Percentiles rank a stretch among this genome's conserved stretches.
phyloP scores from a whole-genome alignment of 352 stramenopile species.

The Phytophthora cactorum region DNA sequence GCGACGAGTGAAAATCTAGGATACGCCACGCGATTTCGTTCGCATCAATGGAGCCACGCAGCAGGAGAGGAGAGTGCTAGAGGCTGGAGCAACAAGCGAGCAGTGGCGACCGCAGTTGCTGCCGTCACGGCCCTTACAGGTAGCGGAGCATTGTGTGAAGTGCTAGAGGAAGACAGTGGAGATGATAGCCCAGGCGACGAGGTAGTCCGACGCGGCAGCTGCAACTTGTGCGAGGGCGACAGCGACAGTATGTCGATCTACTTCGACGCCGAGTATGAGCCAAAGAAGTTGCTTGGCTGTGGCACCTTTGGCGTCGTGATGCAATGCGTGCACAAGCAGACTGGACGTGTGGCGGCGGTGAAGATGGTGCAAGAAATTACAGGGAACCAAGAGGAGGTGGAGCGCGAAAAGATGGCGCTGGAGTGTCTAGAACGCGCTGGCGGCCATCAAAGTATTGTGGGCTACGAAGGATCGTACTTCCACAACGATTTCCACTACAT shows the following conservation, averaged over 20 bases:
- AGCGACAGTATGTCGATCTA: slow-evolving; percentile 36
- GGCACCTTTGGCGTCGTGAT: slow-evolving; percentile 87
- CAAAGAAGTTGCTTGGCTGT: slow-evolving; percentile 63
- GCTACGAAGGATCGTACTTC: slow-evolving; percentile 65
- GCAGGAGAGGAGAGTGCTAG: neutral
- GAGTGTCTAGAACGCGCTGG: slow-evolving; percentile 55
- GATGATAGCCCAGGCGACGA: neutral
- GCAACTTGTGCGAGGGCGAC: slow-evolving; percentile 20
- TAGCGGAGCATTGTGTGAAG: slow-evolving; percentile 20
- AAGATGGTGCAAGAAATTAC: slow-evolving; percentile 79
- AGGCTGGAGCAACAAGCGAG: neutral
- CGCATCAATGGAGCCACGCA: slow-evolving; percentile 7
- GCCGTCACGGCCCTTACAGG: slow-evolving; percentile 6
- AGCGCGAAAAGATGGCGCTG: slow-evolving; percentile 65
- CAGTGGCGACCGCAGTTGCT: slow-evolving; percentile 1
- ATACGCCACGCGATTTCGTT: neutral
- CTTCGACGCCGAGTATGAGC: slow-evolving; percentile 77
- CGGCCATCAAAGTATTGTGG: slow-evolving; percentile 70
- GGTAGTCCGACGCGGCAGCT: slow-evolving; percentile 4
- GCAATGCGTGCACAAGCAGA: slow-evolving; percentile 73
- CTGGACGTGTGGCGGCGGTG: slow-evolving; percentile 67
- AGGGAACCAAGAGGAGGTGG: slow-evolving; percentile 63
- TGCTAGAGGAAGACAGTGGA: slow-evolving; percentile 10
- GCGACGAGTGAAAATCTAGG: neutral
- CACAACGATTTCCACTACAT: slow-evolving; percentile 87